Evolutionary conservation across 1,284 basidiomycete genomes (phyloP), one percentile per base, ranked within the genome.

Genomic region (Lentinus polychrous): DNA sequence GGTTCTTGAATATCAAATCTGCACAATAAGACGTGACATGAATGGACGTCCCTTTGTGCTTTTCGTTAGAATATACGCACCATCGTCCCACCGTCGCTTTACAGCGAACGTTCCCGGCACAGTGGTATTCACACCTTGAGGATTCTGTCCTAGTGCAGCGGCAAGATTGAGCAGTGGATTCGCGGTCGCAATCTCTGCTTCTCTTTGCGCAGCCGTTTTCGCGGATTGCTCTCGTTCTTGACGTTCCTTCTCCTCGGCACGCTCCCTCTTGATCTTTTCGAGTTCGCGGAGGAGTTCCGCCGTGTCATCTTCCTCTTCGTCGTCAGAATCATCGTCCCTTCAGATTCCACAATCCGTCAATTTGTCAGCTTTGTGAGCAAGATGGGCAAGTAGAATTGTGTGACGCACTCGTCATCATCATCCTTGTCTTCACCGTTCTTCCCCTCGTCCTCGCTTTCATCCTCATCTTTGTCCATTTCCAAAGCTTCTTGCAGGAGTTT

Each of bases 1-100:
- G 94, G 65, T 96, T 96, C 72, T 96, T 96, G 79, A 97, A 97
- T 60, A 97, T 94, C 49, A 95, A 72, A 67, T 97, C 91, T 91
- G 52, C 11, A 45, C 31, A 49, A 24, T 23, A 44, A 39, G 11
- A 47, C 10, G 14, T 40, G 11, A 15, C n/a, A 46, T 44, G 40
- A 32, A 48, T 8, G 39, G 35, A 45, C 18, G 23, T 49, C 23
- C 44, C 34, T 8, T 22, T 18, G 23, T 42, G 14, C 15, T 15
- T 32, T 8, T 32, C 24, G 20, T 6, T 10, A 36, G 33, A 34
- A 10, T 33, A 41, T 18, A 62, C 78, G 40, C 23, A 89, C 88
- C 91, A 62, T 96, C 93, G 63, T 97, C 94, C 94, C 94, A 97
- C 47, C 94, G 76, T 57, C 86, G 76, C 72, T 95, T 95, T 52